phyloP scores from a whole-genome alignment of 2,329 filamentous ascomycete genomes.

The Trichoderma koningiopsis region DNA sequence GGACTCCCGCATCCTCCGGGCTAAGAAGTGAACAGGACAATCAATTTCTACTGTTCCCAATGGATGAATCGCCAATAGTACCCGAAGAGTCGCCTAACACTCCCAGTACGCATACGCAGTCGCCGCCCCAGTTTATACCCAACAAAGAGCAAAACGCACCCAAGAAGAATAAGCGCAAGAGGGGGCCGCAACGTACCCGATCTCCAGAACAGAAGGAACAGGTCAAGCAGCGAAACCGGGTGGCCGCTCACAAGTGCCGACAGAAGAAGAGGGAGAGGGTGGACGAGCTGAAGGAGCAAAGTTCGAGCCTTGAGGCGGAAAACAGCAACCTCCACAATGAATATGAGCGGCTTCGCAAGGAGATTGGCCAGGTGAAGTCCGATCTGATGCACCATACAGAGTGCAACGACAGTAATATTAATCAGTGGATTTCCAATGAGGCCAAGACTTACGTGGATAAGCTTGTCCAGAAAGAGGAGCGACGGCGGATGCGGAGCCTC shows the following conservation, averaged over 20 bases:
- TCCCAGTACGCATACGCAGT: neutral
- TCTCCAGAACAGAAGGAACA: neutral
- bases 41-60: neutral
- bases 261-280: slow-evolving; percentile 64
- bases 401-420: slow-evolving; percentile 56
- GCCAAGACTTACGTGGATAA: slow-evolving; percentile 50
- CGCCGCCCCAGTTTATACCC: neutral
- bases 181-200: neutral
- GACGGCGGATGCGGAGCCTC: neutral
- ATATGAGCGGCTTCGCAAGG: slow-evolving; percentile 45
- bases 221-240: slow-evolving; percentile 61
- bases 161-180: neutral
- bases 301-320: slow-evolving; percentile 46
- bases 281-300: slow-evolving; percentile 49
- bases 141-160: neutral
- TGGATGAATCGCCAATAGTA: neutral
- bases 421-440: slow-evolving; percentile 56
- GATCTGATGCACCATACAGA: slow-evolving; percentile 54
- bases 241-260: slow-evolving; percentile 73
- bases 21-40: neutral
- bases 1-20: neutral
- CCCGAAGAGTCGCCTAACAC: neutral
- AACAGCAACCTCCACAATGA: slow-evolving; percentile 49
- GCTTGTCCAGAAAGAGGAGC: neutral
- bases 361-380: slow-evolving; percentile 52